Evolutionary conservation across 108 stramenopile species (phyloP).

Genomic region (Pseudonitzschia multistriata): DNA sequence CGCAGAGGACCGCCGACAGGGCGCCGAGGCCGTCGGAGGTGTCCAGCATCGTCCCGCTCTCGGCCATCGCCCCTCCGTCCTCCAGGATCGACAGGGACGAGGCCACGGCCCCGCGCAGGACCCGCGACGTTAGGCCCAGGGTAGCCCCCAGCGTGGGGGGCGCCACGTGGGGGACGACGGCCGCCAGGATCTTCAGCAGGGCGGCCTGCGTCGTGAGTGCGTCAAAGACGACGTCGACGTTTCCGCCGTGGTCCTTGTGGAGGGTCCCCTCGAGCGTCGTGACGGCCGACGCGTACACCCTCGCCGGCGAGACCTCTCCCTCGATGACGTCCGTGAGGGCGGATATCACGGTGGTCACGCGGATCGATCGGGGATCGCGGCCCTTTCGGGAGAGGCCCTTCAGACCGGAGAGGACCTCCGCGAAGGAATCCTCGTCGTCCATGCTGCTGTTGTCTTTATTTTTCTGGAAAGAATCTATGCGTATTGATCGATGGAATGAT

Average conservation of each 20-base stretch:
- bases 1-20: conserved; percentile 25
- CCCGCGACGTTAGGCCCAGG: conserved; percentile 44
- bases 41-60: conserved; percentile 17
- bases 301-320: conserved; percentile 28
- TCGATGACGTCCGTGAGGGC: conserved; percentile 39
- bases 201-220: conserved; percentile 46
- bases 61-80: conserved; percentile 19
- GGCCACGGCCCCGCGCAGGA: conserved; percentile 52
- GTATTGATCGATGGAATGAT: too few species aligned
- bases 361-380: conserved; percentile 44
- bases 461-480: too few species aligned
- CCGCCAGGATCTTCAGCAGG: conserved; percentile 57
- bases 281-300: conserved; percentile 39
- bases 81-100: conserved; percentile 26
- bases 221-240: conserved; percentile 23
- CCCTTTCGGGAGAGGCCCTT: neutral
- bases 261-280: conserved; percentile 57
- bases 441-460: neutral
- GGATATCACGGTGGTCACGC: conserved; percentile 43
- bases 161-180: conserved; percentile 49
- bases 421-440: conserved; percentile 11
- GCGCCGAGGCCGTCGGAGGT: conserved; percentile 44
- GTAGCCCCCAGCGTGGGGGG: conserved; percentile 42
- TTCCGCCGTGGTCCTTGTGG: conserved; percentile 7
- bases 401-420: neutral